Conservation (phyloP, 192 early-diverging fungal genomes). For the Powellomyces hirtus region DNA sequence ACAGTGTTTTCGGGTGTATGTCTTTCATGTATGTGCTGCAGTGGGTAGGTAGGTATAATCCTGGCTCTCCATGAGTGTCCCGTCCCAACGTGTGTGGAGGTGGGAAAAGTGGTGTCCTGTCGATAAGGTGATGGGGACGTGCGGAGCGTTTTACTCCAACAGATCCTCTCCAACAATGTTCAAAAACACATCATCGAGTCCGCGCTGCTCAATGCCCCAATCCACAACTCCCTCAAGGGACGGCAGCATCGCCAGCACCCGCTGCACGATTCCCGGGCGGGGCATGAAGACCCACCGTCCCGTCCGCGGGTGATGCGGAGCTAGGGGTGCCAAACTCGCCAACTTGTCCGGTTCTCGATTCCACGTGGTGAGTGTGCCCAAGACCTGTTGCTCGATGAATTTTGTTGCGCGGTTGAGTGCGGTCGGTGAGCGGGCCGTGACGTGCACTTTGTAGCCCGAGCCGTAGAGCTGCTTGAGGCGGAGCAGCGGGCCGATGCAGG, state of each 20-base stretch:
- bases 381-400: slow-evolving; percentile 34
- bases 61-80: too few species aligned
- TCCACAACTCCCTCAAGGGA: slow-evolving; percentile 59
- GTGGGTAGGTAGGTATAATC: too few species aligned
- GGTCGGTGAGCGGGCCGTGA: slow-evolving; percentile 46
- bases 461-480: slow-evolving; percentile 72
- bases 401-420: slow-evolving; percentile 15
- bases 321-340: slow-evolving; percentile 33
- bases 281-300: slow-evolving; percentile 55
- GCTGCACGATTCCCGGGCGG: slow-evolving; percentile 42
- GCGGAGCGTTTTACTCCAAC: too few species aligned
- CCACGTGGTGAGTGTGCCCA: background rate
- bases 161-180: slow-evolving; percentile 46
- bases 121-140: too few species aligned
- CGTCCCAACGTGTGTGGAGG: too few species aligned
- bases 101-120: too few species aligned
- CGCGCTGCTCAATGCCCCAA: slow-evolving; percentile 70
- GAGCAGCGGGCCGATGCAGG: slow-evolving; percentile 62
- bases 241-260: slow-evolving; percentile 51
- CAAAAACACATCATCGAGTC: slow-evolving; percentile 70
- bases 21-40: too few species aligned
- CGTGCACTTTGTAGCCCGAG: slow-evolving; percentile 64
- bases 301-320: slow-evolving; percentile 53
- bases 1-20: too few species aligned
- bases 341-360: slow-evolving; percentile 25